phyloP scores from a whole-genome alignment of 2,329 filamentous ascomycete species.

The Coniochaeta sp. region DNA sequence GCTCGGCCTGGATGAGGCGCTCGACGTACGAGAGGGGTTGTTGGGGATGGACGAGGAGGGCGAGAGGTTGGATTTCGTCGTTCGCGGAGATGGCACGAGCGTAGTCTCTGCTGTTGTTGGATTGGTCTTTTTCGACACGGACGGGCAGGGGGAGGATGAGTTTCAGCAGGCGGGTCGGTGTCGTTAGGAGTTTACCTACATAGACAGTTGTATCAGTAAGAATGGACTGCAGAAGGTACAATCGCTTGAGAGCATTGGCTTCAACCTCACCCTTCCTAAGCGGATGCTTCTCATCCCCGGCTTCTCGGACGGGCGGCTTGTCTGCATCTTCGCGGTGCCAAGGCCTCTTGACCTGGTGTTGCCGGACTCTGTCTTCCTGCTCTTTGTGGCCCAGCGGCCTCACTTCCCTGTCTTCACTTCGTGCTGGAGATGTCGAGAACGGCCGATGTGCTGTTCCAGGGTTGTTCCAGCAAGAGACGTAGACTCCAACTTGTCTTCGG shows the following conservation, averaged over 20 bases:
- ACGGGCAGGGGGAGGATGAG: constrained; percentile 65
- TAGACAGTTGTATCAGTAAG: background rate
- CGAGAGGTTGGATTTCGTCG: constrained; percentile 66
- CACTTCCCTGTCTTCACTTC: constrained; percentile 5
- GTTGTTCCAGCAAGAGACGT: background rate
- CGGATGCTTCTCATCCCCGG: constrained; percentile 14
- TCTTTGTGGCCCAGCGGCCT: constrained; percentile 26
- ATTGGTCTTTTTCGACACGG: constrained; percentile 29
- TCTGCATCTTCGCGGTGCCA: constrained; percentile 59
- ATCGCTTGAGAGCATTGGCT: background rate
- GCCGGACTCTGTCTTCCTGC: constrained; percentile 35
- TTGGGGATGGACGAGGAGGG: constrained; percentile 79
- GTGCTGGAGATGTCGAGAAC: background rate
- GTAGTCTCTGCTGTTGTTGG: constrained; percentile 24
- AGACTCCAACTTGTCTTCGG: background rate
- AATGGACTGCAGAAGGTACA: background rate
- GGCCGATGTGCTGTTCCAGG: background rate
- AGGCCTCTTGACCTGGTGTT: constrained; percentile 52
- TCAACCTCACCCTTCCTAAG: constrained; percentile 22
- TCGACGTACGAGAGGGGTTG: constrained; percentile 89
- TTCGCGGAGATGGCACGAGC: constrained; percentile 26
- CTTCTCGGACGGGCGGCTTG: constrained; percentile 23
- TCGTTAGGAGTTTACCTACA: constrained; percentile 68
- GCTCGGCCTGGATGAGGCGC: constrained; percentile 78
- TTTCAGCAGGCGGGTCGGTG: constrained; percentile 73